Evolutionary conservation across 768 basidiomycete genomes (phyloP), one percentile per base, ranked within the genome.

Genomic region (Dacryopinax spathularia): DNA sequence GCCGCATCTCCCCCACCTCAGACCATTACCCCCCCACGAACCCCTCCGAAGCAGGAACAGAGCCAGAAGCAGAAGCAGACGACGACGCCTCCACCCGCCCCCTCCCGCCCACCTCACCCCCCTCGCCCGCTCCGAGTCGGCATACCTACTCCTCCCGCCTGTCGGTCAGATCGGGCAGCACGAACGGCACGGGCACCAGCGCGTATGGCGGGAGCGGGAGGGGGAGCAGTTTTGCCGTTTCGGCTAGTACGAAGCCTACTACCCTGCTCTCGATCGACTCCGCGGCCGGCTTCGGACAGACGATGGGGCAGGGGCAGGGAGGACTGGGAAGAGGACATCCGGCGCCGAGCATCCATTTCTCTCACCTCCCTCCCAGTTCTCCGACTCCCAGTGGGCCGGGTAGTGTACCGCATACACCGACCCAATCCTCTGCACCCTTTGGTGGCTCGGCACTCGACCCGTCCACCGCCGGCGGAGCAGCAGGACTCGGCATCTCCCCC

Each of bases 71-170:
- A n/a, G 91, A 91, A 74, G 93, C 92, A 16, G 94, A 97, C 71
- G 95, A 96, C 63, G 92, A 96, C 70, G 95, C 95, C 10, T 95
- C 91, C 35, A 73, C 96, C 16, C 84, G 92, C 33, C 92, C 93
- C 2, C 74, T 97, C 34, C 89, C 92, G 25, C 95, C 95, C 3
- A 91, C 88, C 68, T 80, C 84, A 3, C 89, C 91, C 12, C 89
- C 88, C 12, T 93, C 91, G 0, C 91, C 91, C 2, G 87, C 89
- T 0, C 89, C 87, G 2, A 91, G 89, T 1, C 84, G 81, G 62
- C 91, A 86, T 33, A 65, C 34, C 41, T 64, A 61, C 1, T 89
- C 88, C 0, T 89, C 88, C 0, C 87, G 89, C 73, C 80, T 90
- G 29, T 90, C 90, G 4, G 62, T 63, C 67, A n/a, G 68, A 56